These are phyloP conservation scores for Cercospora zeae-maydis DNA, from an alignment of 2,329 filamentous ascomycete genomes.

Conservation along the genomic window DNA sequence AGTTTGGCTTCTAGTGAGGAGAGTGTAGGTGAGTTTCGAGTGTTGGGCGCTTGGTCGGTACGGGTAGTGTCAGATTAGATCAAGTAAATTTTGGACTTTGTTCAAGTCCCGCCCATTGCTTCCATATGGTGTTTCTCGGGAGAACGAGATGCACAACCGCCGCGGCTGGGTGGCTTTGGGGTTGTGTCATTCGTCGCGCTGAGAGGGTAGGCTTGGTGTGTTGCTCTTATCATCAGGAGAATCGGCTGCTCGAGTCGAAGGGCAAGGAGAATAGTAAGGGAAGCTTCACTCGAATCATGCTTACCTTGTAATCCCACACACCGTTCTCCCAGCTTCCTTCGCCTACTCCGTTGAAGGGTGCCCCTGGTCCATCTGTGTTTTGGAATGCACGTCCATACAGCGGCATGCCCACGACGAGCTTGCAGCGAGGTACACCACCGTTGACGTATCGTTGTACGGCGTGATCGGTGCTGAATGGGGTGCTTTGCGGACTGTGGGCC, in stretches of 20 bases:
- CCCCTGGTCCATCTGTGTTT: conserved; percentile 70
- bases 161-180: conserved; percentile 16
- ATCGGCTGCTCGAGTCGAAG: not conserved
- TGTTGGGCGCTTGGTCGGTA: not conserved
- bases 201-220: conserved; percentile 21
- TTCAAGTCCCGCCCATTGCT: conserved; percentile 18
- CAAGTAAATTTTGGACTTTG: conserved; percentile 32
- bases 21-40: not conserved
- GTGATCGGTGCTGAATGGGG: conserved; percentile 71
- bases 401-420: conserved; percentile 88
- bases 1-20: not conserved
- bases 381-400: conserved; percentile 85
- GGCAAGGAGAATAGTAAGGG: not conserved
- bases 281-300: not conserved
- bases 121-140: conserved; percentile 7
- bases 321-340: conserved; percentile 80
- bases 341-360: conserved; percentile 67
- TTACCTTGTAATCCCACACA: conserved; percentile 77
- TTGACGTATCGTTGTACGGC: conserved; percentile 69
- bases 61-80: conserved; percentile 38
- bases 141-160: conserved; percentile 15
- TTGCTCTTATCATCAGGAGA: conserved; percentile 43
- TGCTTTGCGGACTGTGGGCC: conserved; percentile 55
- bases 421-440: conserved; percentile 59
- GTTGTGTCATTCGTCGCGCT: conserved; percentile 1